A percentile compares a stretch with the other conserved stretches of the same genome.
phyloP scores from a whole-genome alignment of 164 flowering plant species.

The Nelumbo lutea region DNA sequence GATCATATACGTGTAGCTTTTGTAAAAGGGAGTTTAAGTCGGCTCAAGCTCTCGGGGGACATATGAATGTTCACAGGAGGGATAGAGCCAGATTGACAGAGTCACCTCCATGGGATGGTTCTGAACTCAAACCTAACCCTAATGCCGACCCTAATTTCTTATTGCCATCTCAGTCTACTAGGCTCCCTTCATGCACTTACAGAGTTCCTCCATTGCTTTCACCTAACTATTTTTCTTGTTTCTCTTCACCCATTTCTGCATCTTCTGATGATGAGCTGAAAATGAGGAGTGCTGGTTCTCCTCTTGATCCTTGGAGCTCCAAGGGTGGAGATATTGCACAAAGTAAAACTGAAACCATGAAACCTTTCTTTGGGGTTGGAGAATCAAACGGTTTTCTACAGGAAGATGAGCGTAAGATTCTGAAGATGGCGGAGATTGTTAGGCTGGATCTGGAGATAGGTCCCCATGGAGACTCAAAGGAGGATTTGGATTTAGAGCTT shows the following conservation, averaged over 20 bases:
- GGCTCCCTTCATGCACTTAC: slow-evolving; percentile 8
- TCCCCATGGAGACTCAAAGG: slow-evolving; percentile 19
- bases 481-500: slow-evolving; percentile 61
- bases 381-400: slow-evolving; percentile 6
- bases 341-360: slow-evolving; percentile 6
- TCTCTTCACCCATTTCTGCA: slow-evolving; percentile 18
- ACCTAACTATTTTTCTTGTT: slow-evolving; percentile 18
- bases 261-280: slow-evolving; percentile 15
- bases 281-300: slow-evolving; percentile 2
- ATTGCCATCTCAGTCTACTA: slow-evolving; percentile 17
- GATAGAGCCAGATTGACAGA: slow-evolving; percentile 63
- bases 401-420: slow-evolving; percentile 11
- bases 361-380: slow-evolving; percentile 15
- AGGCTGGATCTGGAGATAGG: slow-evolving; percentile 51
- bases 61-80: slow-evolving; percentile 79
- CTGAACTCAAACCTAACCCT: slow-evolving; percentile 25
- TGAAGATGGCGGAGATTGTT: slow-evolving; percentile 25
- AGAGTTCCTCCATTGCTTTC: slow-evolving; percentile 16
- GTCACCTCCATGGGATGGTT: slow-evolving; percentile 31
- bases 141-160: slow-evolving; percentile 21
- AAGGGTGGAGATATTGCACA: slow-evolving; percentile 8
- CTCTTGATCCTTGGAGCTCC: neutral
- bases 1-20: slow-evolving; percentile 64
- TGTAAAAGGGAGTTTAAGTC: slow-evolving; percentile 74
- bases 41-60: slow-evolving; percentile 81